Evolutionary conservation across 2,329 filamentous ascomycete genomes (phyloP), one percentile per base, ranked within the genome.

Genomic region (Drechslerella coelobrocha): DNA sequence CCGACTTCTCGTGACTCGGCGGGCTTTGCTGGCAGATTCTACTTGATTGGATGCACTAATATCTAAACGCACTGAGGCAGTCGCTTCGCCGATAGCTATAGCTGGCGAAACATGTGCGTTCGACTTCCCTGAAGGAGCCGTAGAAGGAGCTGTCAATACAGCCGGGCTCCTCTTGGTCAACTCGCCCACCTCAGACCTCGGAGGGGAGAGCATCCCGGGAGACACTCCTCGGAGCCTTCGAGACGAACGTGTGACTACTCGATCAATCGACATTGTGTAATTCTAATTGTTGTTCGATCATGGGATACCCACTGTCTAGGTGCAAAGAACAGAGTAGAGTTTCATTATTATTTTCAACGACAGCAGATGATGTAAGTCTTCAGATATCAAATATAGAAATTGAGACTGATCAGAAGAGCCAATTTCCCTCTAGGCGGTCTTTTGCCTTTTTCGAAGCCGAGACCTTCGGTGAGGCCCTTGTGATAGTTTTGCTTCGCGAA

Each of bases 201-300:
- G 63, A n/a, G 63, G 55, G 1, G 63, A 61, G 14, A 21, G 41
- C 1, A 55, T 48, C n/a, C 41, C 39, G 1, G 55, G 63, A 5
- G 21, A n/a, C 19, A 17, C 48, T 14, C 41, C 50, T 24, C 53
- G 39, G 1, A 68, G 41, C 14, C 63, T 41, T 10, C 63, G 51
- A 0, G 55, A 68, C 3, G 63, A 68, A 41, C 63, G 63, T 14
- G 50, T 55, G 14, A 47, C 29, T 26, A 47, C 50, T 24, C 29
- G 23, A n/a, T 55, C 63, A 6, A n/a, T 0, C 7, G 31, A 12
- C 63, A 68, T 68, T 19, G 19, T 50, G n/a, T n/a, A n/a, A n/a
- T n/a, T n/a, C n/a, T n/a, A n/a, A n/a, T n/a, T n/a, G n/a, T n/a
- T n/a, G n/a, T n/a, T 19, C 17, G 10, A 14, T 45, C 23, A n/a